These are phyloP conservation scores for Cutaneotrichosporon cyanovorans DNA, from an alignment of 1,284 basidiomycete species.

Conservation along the genomic window DNA sequence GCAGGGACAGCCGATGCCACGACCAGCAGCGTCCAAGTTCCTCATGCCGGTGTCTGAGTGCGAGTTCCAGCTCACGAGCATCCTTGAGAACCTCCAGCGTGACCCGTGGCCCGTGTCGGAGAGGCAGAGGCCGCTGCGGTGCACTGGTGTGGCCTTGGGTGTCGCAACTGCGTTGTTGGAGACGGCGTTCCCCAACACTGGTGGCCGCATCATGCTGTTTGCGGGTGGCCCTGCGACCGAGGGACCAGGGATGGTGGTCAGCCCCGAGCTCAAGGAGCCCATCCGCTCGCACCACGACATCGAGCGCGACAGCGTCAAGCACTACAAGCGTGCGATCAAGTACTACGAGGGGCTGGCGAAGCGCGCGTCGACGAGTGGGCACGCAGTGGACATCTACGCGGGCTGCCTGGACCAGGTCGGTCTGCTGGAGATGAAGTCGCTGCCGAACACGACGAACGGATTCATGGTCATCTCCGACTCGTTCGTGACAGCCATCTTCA, in stretches of 20 bases:
- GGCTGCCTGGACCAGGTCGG: slow-evolving; percentile 98
- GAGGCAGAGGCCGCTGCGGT: slow-evolving; percentile 89
- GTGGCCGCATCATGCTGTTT: slow-evolving; percentile 93
- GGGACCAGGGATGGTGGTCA: slow-evolving; percentile 94
- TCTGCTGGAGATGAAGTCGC: slow-evolving; percentile 91
- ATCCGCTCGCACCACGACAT: slow-evolving; percentile 99
- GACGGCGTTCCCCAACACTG: slow-evolving; percentile 68
- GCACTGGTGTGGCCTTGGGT: slow-evolving; percentile 88
- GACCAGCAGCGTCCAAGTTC: slow-evolving; percentile 82
- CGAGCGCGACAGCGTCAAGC: slow-evolving; percentile 92
- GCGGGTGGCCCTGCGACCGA: slow-evolving; percentile 94
- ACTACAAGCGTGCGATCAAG: slow-evolving; percentile 95
- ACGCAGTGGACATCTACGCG: slow-evolving; percentile 90
- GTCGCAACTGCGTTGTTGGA: slow-evolving; percentile 94
- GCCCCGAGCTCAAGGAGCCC: slow-evolving; percentile 90
- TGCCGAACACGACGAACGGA: slow-evolving; percentile 93
- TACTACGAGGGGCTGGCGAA: slow-evolving; percentile 96
- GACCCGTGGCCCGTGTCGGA: slow-evolving; percentile 98
- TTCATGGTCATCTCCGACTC: slow-evolving; percentile 94
- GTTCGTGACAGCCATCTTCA: slow-evolving; percentile 98
- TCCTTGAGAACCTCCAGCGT: slow-evolving; percentile 78
- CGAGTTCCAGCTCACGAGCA: slow-evolving; percentile 93
- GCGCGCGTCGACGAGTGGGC: slow-evolving; percentile 87
- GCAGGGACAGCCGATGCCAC: slow-evolving; percentile 71
- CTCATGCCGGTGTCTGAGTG: slow-evolving; percentile 85